Base-by-base conservation (phyloP, 805 yeast genomes). In the Pichia rugopelliculosa region DNA sequence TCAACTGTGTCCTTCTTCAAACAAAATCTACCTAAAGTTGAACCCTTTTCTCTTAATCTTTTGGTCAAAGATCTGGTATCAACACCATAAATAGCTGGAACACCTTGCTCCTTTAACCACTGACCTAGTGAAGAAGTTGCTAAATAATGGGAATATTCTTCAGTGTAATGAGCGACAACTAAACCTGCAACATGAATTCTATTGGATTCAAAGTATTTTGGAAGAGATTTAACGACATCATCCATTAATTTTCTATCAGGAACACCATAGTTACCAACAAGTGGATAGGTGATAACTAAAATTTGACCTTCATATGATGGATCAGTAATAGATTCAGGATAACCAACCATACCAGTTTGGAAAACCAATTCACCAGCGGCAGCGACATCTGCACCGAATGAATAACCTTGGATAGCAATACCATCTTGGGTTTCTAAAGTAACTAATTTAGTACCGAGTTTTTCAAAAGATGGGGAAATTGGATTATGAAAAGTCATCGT, bases 291-390 rank as follows among this genome's bases (percentile, higher is more conserved):
- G 69, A 93, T 86, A 54, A 93, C 97, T 66, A 93, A 73, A 62
- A 93, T 91, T 72, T 93, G 99, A 54, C 99, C 99, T 64, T 87
- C 90, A 70, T 93, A 93, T 40, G 98, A 93, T 52, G 99, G 99
- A 70, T 93, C 99, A 37, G 99, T 89, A 68, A 93, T 80, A 45
- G 97, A 82, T 70, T 93, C 99, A 38, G 98, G 99, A 68, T 93
- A 93, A 53, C 99, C 99, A 58, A 93, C 98, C 96, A 93, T 90
- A 74, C 99, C 98, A 54, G 99, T 93, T 71, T 95, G 98, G 80
- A 93, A 93, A 52, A 93, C 99, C 60, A 95, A 80, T 73, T 93
- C 99, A 77, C 99, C 99, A 48, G 98, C 95, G 48, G 82, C 80
- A 23, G 96, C 67, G 51, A 75, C 79, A 53, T 83, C 83, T 47